A percentile compares a stretch with the other conserved stretches of the same genome.
phyloP scores from a whole-genome alignment of 495 filamentous ascomycete genomes.

The Cercophora newfieldiana region DNA sequence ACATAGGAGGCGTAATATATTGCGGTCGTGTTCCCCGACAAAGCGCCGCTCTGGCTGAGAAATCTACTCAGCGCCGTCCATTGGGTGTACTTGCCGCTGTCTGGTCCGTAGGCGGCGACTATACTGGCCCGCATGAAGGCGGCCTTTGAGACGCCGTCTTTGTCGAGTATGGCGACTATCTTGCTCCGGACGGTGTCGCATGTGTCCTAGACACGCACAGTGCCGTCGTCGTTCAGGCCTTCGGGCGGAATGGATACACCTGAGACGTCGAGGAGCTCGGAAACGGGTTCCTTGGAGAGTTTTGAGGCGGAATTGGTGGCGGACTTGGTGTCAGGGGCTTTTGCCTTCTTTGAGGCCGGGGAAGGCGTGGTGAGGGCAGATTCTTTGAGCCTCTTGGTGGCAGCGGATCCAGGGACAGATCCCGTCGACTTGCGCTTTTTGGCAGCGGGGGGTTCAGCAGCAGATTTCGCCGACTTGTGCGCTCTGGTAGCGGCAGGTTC shows the following conservation, averaged over 20 bases:
- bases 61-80: neutral
- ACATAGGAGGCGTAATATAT: slow-evolving; percentile 50
- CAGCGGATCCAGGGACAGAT: neutral
- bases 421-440: no score
- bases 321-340: neutral
- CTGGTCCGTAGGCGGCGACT: slow-evolving; percentile 28
- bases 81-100: slow-evolving; percentile 19
- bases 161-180: slow-evolving; percentile 45
- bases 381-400: neutral
- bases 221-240: slow-evolving; percentile 27
- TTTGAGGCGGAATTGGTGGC: neutral
- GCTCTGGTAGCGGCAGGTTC: no score
- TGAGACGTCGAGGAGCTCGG: slow-evolving; percentile 4
- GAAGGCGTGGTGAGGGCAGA: neutral
- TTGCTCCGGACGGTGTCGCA: slow-evolving; percentile 55
- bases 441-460: no score
- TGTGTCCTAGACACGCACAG: slow-evolving; percentile 49
- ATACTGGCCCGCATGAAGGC: slow-evolving; percentile 45
- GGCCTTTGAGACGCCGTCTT: slow-evolving; percentile 43
- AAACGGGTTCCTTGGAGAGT: neutral
- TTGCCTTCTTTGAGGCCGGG: slow-evolving; percentile 1
- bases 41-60: slow-evolving; percentile 41
- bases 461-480: no score
- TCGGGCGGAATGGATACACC: slow-evolving; percentile 19
- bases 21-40: slow-evolving; percentile 40